phyloP scores from a whole-genome alignment of 2,329 filamentous ascomycete genomes.

The Basipetospora chlamydospora region DNA sequence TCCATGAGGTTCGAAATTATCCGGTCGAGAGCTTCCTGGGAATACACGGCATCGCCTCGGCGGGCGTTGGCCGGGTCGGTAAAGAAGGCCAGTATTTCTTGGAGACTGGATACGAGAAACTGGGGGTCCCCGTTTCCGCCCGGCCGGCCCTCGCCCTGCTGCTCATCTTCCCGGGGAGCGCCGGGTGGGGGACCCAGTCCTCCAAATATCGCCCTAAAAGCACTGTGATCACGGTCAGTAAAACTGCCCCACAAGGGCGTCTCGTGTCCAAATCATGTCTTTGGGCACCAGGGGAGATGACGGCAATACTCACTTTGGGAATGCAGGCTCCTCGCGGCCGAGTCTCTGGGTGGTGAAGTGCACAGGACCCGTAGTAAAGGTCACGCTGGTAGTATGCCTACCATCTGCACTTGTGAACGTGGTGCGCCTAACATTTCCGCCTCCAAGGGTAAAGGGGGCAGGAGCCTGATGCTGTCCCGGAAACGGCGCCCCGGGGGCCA shows the following conservation, averaged over 20 bases:
- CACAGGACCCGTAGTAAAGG: constrained; percentile 5
- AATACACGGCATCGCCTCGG: constrained; percentile 73
- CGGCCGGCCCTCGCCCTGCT: neutral
- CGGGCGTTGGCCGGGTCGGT: constrained; percentile 36
- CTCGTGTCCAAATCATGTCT: neutral
- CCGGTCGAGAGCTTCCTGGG: constrained; percentile 78
- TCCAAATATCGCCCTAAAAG: constrained; percentile 3
- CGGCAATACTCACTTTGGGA: neutral
- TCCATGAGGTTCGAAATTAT: constrained; percentile 86
- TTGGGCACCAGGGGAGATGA: neutral
- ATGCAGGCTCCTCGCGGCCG: neutral
- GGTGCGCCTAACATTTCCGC: constrained; percentile 2
- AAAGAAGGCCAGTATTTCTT: constrained; percentile 35
- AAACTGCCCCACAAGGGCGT: too few relatives aligned
- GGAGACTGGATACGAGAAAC: constrained; percentile 24
- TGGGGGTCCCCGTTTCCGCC: constrained; percentile 4
- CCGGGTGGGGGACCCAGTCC: constrained; percentile 3
- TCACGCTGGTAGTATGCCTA: constrained; percentile 3
- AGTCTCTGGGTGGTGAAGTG: neutral
- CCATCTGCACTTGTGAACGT: constrained; percentile 4
- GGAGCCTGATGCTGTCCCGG: neutral
- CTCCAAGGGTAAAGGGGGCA: constrained; percentile 1
- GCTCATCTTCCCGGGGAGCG: constrained; percentile 2
- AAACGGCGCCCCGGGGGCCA: neutral
- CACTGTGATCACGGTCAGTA: neutral